A percentile compares a stretch with the other conserved stretches of the same genome.
These are phyloP conservation scores for Colletotrichum melonis DNA, from an alignment of 2,329 filamentous ascomycete species.

Conservation along the genomic window DNA sequence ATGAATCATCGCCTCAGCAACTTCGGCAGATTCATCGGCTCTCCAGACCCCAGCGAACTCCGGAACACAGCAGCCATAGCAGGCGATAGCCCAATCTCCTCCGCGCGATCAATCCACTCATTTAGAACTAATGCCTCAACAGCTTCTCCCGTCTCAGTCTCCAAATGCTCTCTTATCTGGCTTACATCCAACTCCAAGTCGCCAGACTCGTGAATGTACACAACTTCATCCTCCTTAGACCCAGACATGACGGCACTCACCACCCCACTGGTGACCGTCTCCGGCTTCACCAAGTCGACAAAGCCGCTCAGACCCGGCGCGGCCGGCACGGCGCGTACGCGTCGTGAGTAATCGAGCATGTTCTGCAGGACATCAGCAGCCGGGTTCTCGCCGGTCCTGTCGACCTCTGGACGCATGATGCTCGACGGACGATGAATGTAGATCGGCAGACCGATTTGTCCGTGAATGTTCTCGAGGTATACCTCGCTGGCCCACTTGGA, in stretches of 20 bases:
- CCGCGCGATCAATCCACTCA: neutral
- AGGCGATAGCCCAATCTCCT: neutral
- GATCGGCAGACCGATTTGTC: conserved; percentile 36
- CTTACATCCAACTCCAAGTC: neutral
- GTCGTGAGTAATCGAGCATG: neutral
- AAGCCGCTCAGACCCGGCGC: neutral
- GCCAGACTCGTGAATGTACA: neutral
- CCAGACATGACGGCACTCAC: neutral
- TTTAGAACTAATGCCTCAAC: neutral
- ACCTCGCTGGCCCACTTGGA: conserved; percentile 50
- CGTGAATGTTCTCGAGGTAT: conserved; percentile 41
- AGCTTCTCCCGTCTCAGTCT: neutral
- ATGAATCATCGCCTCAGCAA: neutral
- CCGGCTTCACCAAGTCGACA: neutral
- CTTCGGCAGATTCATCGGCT: neutral
- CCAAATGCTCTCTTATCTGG: neutral
- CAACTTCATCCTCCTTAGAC: neutral
- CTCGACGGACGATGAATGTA: conserved; percentile 42
- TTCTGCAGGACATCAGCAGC: neutral
- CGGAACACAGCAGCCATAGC: neutral
- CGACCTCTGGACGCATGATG: neutral
- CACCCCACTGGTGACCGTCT: neutral
- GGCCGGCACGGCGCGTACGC: neutral
- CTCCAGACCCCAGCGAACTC: neutral
- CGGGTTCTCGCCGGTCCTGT: neutral